These are phyloP conservation scores for Phyllosticta citribraziliensis DNA, from an alignment of 2,329 filamentous ascomycete species.

Conservation along the genomic window DNA sequence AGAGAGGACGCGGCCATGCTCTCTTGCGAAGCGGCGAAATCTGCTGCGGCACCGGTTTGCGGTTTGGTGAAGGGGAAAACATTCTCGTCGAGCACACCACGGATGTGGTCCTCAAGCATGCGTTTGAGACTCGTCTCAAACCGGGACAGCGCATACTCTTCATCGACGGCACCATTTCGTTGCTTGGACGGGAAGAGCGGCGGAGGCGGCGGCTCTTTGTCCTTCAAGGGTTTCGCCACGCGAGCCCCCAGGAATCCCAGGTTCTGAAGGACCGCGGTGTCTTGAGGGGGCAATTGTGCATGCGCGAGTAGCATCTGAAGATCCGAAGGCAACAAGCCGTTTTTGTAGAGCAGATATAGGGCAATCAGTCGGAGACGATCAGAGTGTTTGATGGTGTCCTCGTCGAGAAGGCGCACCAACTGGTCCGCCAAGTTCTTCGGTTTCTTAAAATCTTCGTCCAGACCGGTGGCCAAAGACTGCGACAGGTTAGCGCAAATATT, in stretches of 20 bases:
- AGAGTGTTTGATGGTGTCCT: slow-evolving; percentile 58
- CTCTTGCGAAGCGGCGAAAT: slow-evolving; percentile 46
- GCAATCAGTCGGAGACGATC: slow-evolving; percentile 80
- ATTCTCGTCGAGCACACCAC: slow-evolving; percentile 32
- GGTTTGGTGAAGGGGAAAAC: slow-evolving; percentile 41
- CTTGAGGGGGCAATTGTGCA: slow-evolving; percentile 62
- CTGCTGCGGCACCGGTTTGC: slow-evolving; percentile 51
- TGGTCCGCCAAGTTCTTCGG: slow-evolving; percentile 83
- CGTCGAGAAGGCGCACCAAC: slow-evolving; percentile 78
- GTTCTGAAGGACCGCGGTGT: slow-evolving; percentile 65
- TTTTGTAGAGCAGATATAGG: slow-evolving; percentile 75
- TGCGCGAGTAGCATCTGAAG: slow-evolving; percentile 77
- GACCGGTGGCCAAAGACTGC: slow-evolving; percentile 70
- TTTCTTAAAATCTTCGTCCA: slow-evolving; percentile 87
- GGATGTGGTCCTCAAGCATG: slow-evolving; percentile 63
- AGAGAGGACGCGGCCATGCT: slow-evolving; percentile 51
- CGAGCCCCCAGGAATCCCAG: slow-evolving; percentile 73
- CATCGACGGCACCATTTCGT: slow-evolving; percentile 40
- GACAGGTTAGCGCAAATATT: slow-evolving; percentile 5
- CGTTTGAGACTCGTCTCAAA: slow-evolving; percentile 74
- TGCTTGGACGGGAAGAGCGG: slow-evolving; percentile 65
- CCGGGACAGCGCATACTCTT: slow-evolving; percentile 78
- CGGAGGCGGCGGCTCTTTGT: slow-evolving; percentile 53
- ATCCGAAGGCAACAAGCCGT: slow-evolving; percentile 76
- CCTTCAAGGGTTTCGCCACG: slow-evolving; percentile 64